Evolutionary conservation across 177 flowering plant genomes (phyloP).

Genomic region (Vitis hybrid): DNA sequence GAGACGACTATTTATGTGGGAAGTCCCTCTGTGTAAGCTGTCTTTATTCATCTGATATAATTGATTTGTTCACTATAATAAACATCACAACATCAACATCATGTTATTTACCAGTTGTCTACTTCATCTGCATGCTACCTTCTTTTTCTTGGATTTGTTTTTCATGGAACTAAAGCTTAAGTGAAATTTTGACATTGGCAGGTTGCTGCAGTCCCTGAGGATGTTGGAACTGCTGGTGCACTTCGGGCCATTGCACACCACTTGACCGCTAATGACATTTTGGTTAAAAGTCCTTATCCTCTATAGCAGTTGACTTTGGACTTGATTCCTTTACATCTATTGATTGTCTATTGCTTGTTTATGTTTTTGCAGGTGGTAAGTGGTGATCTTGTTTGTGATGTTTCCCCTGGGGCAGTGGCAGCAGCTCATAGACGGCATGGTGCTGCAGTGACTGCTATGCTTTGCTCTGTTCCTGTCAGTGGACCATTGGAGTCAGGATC

Average conservation of each 20-base stretch:
- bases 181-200: slow-evolving; percentile 11
- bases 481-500: slow-evolving; percentile 54
- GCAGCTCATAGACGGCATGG: slow-evolving; percentile 68
- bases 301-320: too few species aligned
- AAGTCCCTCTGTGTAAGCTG: too few species aligned
- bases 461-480: slow-evolving; percentile 54
- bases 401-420: slow-evolving; percentile 69
- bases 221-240: slow-evolving; percentile 72
- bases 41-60: too few species aligned
- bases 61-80: too few species aligned
- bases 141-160: too few species aligned
- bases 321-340: background rate
- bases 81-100: too few species aligned
- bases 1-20: too few species aligned
- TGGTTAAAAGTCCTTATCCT: slow-evolving; percentile 30
- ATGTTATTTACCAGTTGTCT: too few species aligned
- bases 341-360: background rate
- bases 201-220: slow-evolving; percentile 66
- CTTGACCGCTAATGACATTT: slow-evolving; percentile 56
- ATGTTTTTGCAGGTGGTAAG: slow-evolving; percentile 49
- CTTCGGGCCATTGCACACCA: slow-evolving; percentile 58
- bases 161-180: too few species aligned
- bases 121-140: too few species aligned
- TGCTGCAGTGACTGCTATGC: slow-evolving; percentile 58
- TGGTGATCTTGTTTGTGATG: slow-evolving; percentile 69